Evolutionary conservation across 2,329 filamentous ascomycete species (phyloP).

Genomic region (Diaporthe ilicicola): DNA sequence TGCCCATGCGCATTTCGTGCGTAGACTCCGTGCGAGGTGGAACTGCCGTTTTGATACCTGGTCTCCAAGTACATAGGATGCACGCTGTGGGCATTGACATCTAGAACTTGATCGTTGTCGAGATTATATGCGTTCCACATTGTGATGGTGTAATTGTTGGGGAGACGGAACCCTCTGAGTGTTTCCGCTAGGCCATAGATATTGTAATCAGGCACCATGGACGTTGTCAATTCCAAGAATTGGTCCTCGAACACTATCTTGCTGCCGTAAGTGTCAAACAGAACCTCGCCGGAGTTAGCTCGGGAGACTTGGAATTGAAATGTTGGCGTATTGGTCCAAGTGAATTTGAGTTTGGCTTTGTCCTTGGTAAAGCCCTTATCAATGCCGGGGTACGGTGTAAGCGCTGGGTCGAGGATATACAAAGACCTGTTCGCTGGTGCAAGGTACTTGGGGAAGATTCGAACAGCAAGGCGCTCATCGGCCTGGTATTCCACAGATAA

Average conservation of each 20-base stretch:
- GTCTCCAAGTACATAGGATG: neutral
- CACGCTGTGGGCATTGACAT: neutral
- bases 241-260: neutral
- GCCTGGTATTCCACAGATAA: slow-evolving; percentile 75
- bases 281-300: neutral
- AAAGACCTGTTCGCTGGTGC: neutral
- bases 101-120: neutral
- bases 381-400: neutral
- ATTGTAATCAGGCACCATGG: neutral
- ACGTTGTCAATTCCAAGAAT: neutral
- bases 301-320: neutral
- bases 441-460: neutral
- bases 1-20: neutral
- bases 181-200: neutral
- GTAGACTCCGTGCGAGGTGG: neutral
- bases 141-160: neutral
- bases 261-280: neutral
- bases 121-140: slow-evolving; percentile 1
- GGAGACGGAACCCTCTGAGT: neutral
- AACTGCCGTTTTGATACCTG: neutral
- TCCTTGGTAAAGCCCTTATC: neutral
- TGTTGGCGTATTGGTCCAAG: neutral
- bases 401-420: neutral
- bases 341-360: neutral
- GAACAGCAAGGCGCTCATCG: slow-evolving; percentile 33